Conservation (phyloP, 2,329 filamentous ascomycete genomes). For the Dactylellina haptotyla region DNA sequence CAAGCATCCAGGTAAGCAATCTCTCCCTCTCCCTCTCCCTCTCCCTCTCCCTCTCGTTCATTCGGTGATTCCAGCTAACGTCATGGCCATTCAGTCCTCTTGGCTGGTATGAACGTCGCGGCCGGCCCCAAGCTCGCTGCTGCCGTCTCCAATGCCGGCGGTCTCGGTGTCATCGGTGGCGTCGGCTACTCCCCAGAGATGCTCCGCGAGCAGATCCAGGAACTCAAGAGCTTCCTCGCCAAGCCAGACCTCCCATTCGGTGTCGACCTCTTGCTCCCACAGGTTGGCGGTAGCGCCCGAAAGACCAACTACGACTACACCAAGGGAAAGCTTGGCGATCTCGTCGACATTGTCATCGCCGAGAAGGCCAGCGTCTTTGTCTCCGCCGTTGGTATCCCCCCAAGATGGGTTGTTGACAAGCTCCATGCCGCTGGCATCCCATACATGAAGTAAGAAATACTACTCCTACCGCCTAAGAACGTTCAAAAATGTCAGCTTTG, state of each 20-base stretch:
- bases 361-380: slow-evolving; percentile 93
- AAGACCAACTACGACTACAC: slow-evolving; percentile 92
- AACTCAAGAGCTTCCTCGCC: slow-evolving; percentile 85
- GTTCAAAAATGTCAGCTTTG: not conserved
- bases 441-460: slow-evolving; percentile 93
- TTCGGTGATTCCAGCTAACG: too few relatives aligned
- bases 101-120: slow-evolving; percentile 99
- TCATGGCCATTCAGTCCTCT: slow-evolving; percentile 68
- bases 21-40: too few relatives aligned
- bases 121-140: slow-evolving; percentile 95
- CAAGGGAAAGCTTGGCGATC: slow-evolving; percentile 94
- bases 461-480: not conserved
- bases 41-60: too few relatives aligned
- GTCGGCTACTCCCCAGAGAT: slow-evolving; percentile 97
- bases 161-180: slow-evolving; percentile 94
- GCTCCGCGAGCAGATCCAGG: slow-evolving; percentile 84
- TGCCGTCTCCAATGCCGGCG: slow-evolving; percentile 95
- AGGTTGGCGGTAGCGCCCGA: slow-evolving; percentile 91
- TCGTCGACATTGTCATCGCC: slow-evolving; percentile 92
- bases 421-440: slow-evolving; percentile 87
- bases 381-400: slow-evolving; percentile 92
- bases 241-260: slow-evolving; percentile 97
- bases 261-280: slow-evolving; percentile 90
- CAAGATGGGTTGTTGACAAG: slow-evolving; percentile 85
- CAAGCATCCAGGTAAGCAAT: slow-evolving; percentile 75